Conservation (phyloP, 2,329 filamentous ascomycete species). For the Ambrosiella xylebori region DNA sequence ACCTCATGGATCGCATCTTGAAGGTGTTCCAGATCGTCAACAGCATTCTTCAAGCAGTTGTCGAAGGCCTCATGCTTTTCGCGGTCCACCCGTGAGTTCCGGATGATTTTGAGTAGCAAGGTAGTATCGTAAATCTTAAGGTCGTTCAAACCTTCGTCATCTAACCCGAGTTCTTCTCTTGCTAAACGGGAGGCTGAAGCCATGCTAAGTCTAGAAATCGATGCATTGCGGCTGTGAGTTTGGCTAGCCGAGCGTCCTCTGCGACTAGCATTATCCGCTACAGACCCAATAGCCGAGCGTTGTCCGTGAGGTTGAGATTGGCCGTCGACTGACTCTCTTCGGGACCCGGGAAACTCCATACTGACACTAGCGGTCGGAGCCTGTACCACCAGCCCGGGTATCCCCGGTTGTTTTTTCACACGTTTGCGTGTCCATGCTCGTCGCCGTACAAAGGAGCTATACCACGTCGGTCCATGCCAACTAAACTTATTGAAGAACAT, state of each 20-base stretch:
- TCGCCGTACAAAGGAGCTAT: conserved; percentile 83
- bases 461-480: conserved; percentile 88
- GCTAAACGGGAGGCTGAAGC: conserved; percentile 16
- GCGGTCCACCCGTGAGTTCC: conserved; percentile 60
- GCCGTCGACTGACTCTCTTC: not conserved
- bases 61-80: conserved; percentile 77
- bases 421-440: conserved; percentile 76
- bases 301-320: not conserved
- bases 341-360: not conserved
- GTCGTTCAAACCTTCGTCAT: conserved; percentile 36
- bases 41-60: conserved; percentile 53
- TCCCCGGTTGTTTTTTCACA: conserved; percentile 37
- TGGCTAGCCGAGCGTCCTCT: not conserved
- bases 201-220: conserved; percentile 5
- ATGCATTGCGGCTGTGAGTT: conserved; percentile 5
- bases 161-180: conserved; percentile 28
- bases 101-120: conserved; percentile 51
- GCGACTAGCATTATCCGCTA: not conserved
- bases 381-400: conserved; percentile 16
- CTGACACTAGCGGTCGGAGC: not conserved
- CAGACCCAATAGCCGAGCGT: too few species aligned
- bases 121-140: conserved; percentile 40
- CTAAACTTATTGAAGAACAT: conserved; percentile 57
- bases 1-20: conserved; percentile 65
- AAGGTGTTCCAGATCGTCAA: conserved; percentile 51